Evolutionary conservation across 306 rosid species (phyloP), one percentile per base, ranked within the genome.

Genomic region (Vicia faba): DNA sequence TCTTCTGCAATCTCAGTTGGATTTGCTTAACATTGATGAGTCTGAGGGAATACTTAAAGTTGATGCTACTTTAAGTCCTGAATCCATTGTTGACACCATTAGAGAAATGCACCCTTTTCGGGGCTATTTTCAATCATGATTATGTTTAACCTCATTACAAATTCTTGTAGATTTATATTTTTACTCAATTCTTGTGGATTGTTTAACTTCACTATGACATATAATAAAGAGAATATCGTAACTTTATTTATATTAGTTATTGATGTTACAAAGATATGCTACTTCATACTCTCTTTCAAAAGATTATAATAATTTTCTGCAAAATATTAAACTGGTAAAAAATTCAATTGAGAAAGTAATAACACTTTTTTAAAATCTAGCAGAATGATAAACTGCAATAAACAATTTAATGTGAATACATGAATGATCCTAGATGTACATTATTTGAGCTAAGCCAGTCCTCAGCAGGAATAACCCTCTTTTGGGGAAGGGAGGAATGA

Each of bases 1-100:
- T 36, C 96, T 92, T 76, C 63, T 87, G 77, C 86, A 83, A 49
- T 90, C 97, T 64, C 97, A 90, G 78, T 65, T 90, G 31, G 87
- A 81, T 50, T 87, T 81, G 87, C 97, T 90, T 26, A 45, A 79
- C 71, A 81, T 87, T 35, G 87, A 85, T 67, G 90, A 85, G 8
- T 75, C 75, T 14, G 95, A 90, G 66, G 86, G 85, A 62, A 73
- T 87, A 55, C 15, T 70, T 25, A 86, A 66, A 64, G 92, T 87
- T 41, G 96, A 87, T 79, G 91, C 89, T 25, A 77, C 85, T 53
- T 58, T 68, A 29, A 80, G 71, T 46, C 86, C 89, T 14, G 78
- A 80, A 29, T 50, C 73, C 49, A 72, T 84, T 68, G 75, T 84
- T 11, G 46, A 56, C 18, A 48, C 35, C 73, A 81, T 84, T 72